A percentile compares a stretch with the other conserved stretches of the same genome.
Conservation (phyloP, 768 basidiomycete species). For the Botryobasidium botryosum region DNA sequence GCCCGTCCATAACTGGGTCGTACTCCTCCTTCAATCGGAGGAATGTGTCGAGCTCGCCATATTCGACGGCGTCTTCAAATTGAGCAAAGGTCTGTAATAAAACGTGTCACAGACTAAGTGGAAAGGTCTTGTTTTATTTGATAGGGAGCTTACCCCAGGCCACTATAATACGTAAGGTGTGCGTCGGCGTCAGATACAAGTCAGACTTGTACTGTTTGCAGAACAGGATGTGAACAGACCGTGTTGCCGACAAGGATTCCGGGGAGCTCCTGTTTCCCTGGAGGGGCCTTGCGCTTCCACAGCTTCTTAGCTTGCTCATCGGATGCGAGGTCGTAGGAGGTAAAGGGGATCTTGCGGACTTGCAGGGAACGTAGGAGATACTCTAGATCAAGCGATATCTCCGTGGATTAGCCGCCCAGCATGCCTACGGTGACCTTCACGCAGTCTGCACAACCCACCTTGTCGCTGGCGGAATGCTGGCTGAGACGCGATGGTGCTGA, state of each 20-base stretch:
- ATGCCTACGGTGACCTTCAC: neutral
- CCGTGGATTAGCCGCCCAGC: neutral
- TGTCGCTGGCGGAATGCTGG: conserved; percentile 62
- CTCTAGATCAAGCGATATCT: conserved; percentile 28
- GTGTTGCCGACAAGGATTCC: conserved; percentile 65
- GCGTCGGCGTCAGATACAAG: conserved; percentile 35
- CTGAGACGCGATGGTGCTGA: conserved; percentile 80
- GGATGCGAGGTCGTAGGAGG: conserved; percentile 69
- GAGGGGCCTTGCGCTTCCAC: conserved; percentile 69
- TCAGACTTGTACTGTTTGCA: conserved; percentile 20
- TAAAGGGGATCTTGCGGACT: conserved; percentile 70
- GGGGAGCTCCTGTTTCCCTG: conserved; percentile 72
- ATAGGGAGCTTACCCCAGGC: neutral
- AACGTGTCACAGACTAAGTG: neutral
- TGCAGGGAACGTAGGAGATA: conserved; percentile 69
- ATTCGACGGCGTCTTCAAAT: conserved; percentile 67
- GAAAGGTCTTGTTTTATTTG: neutral
- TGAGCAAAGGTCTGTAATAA: conserved; percentile 9
- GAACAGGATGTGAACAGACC: conserved; percentile 2
- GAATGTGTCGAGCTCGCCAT: conserved; percentile 50
- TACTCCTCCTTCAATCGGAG: conserved; percentile 57
- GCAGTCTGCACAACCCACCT: conserved; percentile 27
- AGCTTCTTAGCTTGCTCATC: conserved; percentile 63
- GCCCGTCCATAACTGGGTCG: conserved; percentile 40
- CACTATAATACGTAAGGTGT: neutral